Evolutionary conservation across 2,329 filamentous ascomycete genomes (phyloP), one percentile per base, ranked within the genome.

Genomic region (Aspergillus novoparasiticus): DNA sequence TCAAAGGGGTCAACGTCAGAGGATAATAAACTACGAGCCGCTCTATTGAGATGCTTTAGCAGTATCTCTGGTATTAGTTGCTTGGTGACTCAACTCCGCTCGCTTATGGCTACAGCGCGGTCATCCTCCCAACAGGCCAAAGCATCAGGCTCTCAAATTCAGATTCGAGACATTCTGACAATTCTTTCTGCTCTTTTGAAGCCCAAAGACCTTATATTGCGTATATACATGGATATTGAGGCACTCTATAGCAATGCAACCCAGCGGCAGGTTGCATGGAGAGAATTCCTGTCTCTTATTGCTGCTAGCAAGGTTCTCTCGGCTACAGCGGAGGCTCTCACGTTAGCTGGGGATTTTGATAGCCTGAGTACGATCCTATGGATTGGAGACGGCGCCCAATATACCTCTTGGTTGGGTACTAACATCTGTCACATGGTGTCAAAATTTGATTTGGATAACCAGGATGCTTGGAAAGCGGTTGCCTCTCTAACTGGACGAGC

Each of bases 21-120:
- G 46, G 61, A 28, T 69, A 62, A 57, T 69, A 75, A 68, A 70
- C 69, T 28, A 75, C 79, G 46, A 51, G 76, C 85, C 2, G 78
- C 72, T 8, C 63, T 98, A 19, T 69, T 91, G 1, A 76, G 79
- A 63, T 92, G 89, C 71, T 79, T 99, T 6, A 84, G 84, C 61
- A 97, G 89, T 72, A 82, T 95, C 19, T 84, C 89, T 2, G 94
- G 93, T 0, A 76, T 97, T 36, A 94, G 93, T 65, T 90, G 91
- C n/a, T 74, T 94, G 32, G 75, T 93, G 11, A 84, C 88, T n/a
- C 87, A 90, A 59, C 79, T 96, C 34, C 88, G 86, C 63, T 82
- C 85, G 23, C 79, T 92, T 21, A 83, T 89, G 56, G 64, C 72
- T 59, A 63, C 67, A 12, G 64, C 66, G 41, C 68, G 68, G 21